A percentile compares a stretch with the other conserved stretches of the same genome.
Evolutionary conservation across 2,329 filamentous ascomycete species (phyloP).

Genomic region (Chaetomiaceae sp.): DNA sequence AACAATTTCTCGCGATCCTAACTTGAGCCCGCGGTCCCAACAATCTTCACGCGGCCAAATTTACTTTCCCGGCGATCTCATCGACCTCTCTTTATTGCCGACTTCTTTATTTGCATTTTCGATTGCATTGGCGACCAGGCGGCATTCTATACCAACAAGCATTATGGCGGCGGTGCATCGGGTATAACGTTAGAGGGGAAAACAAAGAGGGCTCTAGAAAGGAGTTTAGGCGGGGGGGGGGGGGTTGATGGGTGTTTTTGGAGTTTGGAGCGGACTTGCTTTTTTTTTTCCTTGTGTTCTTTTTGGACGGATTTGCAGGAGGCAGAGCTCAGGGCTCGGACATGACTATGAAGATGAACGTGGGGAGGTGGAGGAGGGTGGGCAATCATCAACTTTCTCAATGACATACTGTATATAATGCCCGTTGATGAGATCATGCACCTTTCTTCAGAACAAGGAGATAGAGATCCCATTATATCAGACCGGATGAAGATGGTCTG

Average conservation of each 20-base stretch:
- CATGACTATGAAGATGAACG: background rate
- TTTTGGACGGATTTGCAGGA: too few relatives aligned
- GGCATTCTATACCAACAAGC: too few relatives aligned
- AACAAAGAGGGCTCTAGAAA: background rate
- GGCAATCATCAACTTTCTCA: background rate
- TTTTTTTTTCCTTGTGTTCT: background rate
- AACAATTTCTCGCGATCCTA: background rate
- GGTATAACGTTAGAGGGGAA: too few relatives aligned
- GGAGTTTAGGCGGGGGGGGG: background rate
- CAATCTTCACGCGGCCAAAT: too few relatives aligned
- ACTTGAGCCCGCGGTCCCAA: background rate
- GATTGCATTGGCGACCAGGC: too few relatives aligned
- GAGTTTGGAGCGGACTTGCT: background rate
- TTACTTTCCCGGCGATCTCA: background rate
- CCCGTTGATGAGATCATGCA: background rate
- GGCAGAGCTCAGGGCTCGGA: too few relatives aligned
- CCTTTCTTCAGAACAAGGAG: background rate
- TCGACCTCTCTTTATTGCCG: too few relatives aligned
- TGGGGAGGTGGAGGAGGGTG: background rate
- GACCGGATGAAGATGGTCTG: background rate
- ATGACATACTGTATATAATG: constrained; percentile 1
- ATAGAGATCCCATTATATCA: background rate
- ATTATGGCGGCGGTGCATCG: background rate
- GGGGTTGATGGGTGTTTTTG: too few relatives aligned
- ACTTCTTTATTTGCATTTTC: too few relatives aligned